Percentiles rank a stretch among this genome's conserved stretches.
phyloP scores from a whole-genome alignment of 176 grass and related monocot genomes.

The Paspalum notatum region DNA sequence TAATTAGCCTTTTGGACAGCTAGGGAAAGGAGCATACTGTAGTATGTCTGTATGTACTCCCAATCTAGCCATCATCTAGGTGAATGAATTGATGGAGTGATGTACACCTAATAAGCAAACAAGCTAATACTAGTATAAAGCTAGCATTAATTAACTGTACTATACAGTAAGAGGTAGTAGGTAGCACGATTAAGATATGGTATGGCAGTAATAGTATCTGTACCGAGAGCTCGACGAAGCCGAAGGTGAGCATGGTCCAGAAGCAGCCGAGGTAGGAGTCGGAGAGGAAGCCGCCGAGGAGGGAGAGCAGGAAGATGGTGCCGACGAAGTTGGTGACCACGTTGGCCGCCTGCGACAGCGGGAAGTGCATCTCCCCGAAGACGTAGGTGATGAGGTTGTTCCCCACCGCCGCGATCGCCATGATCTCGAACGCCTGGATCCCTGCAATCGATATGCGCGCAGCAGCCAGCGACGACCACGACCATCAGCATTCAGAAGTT shows the following conservation, averaged over 20 bases:
- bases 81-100: no score
- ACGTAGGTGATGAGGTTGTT: constrained; percentile 99
- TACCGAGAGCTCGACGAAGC: constrained; percentile 97
- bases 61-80: no score
- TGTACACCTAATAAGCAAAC: no score
- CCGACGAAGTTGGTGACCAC: constrained; percentile 95
- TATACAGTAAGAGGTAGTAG: no score
- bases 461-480: no score
- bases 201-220: neutral
- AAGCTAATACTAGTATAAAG: no score
- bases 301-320: constrained; percentile 84
- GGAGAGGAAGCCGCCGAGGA: constrained; percentile 89
- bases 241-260: constrained; percentile 97
- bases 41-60: no score
- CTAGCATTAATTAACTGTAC: no score
- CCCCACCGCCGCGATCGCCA: constrained; percentile 95
- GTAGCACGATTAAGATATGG: no score
- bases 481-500: no score
- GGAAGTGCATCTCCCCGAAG: constrained; percentile 95
- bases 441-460: constrained; percentile 31
- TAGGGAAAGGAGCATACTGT: no score
- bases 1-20: no score
- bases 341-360: constrained; percentile 86
- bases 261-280: constrained; percentile 97
- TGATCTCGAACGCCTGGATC: constrained; percentile 94